Evolutionary conservation across 495 filamentous ascomycete species (phyloP).

Genomic region (Aspergillus nidulans): DNA sequence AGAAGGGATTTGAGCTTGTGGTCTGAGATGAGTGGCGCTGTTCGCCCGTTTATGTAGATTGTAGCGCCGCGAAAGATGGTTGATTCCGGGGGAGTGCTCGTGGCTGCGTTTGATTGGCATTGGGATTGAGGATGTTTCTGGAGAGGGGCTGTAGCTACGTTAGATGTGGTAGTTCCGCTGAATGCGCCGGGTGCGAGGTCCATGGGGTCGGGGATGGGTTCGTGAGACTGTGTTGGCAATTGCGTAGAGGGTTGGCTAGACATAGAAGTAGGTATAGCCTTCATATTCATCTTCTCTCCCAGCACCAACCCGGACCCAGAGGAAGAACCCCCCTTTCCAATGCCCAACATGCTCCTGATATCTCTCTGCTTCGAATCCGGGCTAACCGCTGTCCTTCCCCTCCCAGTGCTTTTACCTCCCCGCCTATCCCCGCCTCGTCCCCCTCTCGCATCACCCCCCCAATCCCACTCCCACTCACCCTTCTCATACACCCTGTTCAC

Average conservation of each 20-base stretch:
- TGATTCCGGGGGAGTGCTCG: neutral
- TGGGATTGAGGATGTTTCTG: neutral
- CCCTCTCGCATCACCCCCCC: constrained; percentile 1
- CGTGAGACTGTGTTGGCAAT: neutral
- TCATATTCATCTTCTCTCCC: neutral
- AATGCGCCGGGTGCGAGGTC: neutral
- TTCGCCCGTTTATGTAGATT: constrained; percentile 88
- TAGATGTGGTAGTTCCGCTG: neutral
- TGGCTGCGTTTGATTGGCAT: neutral
- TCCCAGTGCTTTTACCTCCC: neutral
- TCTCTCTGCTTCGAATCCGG: constrained; percentile 28
- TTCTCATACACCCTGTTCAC: neutral
- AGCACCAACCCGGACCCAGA: neutral
- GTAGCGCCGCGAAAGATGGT: constrained; percentile 60
- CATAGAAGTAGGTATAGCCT: neutral
- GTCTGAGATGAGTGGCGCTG: constrained; percentile 74
- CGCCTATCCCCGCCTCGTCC: constrained; percentile 3
- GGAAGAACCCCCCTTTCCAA: constrained; percentile 8
- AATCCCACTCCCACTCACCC: constrained; percentile 11
- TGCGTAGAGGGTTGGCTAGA: neutral
- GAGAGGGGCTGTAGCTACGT: neutral
- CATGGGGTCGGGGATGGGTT: neutral
- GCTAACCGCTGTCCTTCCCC: constrained; percentile 18
- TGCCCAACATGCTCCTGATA: constrained; percentile 30
- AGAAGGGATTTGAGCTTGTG: constrained; percentile 80